Conservation (phyloP, 176 grass and related monocot species). For the Eleusine coracana region DNA sequence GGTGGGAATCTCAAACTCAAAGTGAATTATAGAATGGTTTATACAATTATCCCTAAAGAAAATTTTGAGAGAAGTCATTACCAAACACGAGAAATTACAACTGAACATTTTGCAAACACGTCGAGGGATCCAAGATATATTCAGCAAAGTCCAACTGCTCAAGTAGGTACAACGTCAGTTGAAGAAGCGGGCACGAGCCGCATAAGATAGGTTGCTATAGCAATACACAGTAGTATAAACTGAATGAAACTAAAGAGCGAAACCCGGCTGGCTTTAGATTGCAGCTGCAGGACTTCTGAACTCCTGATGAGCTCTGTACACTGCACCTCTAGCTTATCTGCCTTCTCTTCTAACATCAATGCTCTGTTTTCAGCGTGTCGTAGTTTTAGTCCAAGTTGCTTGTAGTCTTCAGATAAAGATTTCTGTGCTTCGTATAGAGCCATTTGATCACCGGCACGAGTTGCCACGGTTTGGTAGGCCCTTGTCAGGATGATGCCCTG, state of each 20-base stretch:
- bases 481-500: slow-evolving; percentile 56
- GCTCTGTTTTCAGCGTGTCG: slow-evolving; percentile 41
- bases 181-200: slow-evolving; percentile 44
- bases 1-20: too few species aligned
- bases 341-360: slow-evolving; percentile 44
- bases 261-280: slow-evolving; percentile 52
- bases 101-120: background rate
- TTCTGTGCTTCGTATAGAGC: slow-evolving; percentile 56
- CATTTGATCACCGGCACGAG: slow-evolving; percentile 44
- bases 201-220: slow-evolving; percentile 55
- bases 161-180: slow-evolving; percentile 70
- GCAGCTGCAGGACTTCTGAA: slow-evolving; percentile 59
- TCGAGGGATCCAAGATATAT: background rate
- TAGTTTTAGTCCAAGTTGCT: slow-evolving; percentile 49
- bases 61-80: slow-evolving; percentile 12
- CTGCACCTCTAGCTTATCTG: slow-evolving; percentile 52
- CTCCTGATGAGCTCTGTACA: slow-evolving; percentile 41
- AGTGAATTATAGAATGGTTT: too few species aligned
- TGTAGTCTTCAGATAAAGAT: slow-evolving; percentile 44
- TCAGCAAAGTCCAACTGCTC: slow-evolving; percentile 11
- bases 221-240: slow-evolving; percentile 59
- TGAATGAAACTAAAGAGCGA: slow-evolving; percentile 63
- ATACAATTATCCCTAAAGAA: background rate
- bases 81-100: slow-evolving; percentile 24
- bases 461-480: slow-evolving; percentile 40